Percentiles rank a stretch among this genome's conserved stretches.
phyloP scores from a whole-genome alignment of 2,329 filamentous ascomycete species.

The Escovopsis sp. region DNA sequence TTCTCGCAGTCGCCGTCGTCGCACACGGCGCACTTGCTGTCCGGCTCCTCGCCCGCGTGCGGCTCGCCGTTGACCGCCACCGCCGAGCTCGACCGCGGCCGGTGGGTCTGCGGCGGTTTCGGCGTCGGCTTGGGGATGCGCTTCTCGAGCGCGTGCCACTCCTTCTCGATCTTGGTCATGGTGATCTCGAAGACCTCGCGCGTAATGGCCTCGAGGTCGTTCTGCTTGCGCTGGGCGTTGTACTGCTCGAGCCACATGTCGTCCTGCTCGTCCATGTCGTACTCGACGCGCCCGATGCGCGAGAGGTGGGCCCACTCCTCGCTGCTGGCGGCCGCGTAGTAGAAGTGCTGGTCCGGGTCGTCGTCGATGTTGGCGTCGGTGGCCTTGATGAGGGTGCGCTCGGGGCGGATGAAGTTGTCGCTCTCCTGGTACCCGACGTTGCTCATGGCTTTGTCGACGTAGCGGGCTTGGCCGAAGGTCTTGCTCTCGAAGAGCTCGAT shows the following conservation, averaged over 20 bases:
- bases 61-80: conserved; percentile 92
- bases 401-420: conserved; percentile 69
- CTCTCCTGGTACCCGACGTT: conserved; percentile 93
- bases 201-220: conserved; percentile 68
- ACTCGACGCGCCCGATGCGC: conserved; percentile 71
- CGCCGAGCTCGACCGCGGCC: conserved; percentile 82
- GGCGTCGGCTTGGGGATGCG: conserved; percentile 93
- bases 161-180: conserved; percentile 97
- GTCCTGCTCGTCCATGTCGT: conserved; percentile 99
- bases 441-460: conserved; percentile 92
- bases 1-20: conserved; percentile 99
- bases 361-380: conserved; percentile 44
- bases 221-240: conserved; percentile 60
- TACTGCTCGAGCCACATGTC: conserved; percentile 85
- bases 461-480: conserved; percentile 69
- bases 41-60: conserved; percentile 71
- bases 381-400: conserved; percentile 53
- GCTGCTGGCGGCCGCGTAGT: conserved; percentile 12
- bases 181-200: conserved; percentile 94
- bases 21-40: conserved; percentile 94
- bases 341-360: conserved; percentile 38
- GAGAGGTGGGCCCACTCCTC: conserved; percentile 19
- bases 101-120: conserved; percentile 86
- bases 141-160: conserved; percentile 94
- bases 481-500: conserved; percentile 72